Conservation (phyloP, 495 filamentous ascomycete species). For the Aspergillus nidulans region DNA sequence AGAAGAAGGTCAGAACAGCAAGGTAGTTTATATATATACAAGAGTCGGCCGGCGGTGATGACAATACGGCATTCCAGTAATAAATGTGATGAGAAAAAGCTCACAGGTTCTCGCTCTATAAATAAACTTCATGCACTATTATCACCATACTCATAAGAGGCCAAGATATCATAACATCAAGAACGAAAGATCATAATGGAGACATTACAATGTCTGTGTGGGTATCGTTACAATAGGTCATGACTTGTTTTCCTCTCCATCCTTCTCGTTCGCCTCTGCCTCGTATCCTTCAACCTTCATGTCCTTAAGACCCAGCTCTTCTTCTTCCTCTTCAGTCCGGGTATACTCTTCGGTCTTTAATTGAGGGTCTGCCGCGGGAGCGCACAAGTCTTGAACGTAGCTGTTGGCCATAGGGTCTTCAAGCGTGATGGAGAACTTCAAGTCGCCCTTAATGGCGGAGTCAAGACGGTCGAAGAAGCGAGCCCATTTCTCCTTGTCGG, state of each 20-base stretch:
- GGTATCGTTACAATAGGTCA: constrained; percentile 16
- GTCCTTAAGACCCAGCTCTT: constrained; percentile 81
- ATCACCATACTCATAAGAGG: constrained; percentile 17
- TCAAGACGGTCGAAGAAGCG: constrained; percentile 74
- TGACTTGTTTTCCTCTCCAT: constrained; percentile 21
- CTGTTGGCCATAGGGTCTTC: constrained; percentile 84
- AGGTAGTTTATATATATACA: no score
- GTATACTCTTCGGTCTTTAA: constrained; percentile 80
- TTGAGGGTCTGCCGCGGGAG: constrained; percentile 70
- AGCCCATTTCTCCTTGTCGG: constrained; percentile 67
- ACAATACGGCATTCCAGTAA: no score
- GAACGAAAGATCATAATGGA: constrained; percentile 17
- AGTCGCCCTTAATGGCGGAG: constrained; percentile 72
- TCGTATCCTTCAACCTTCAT: constrained; percentile 92
- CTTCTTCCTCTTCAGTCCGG: constrained; percentile 83
- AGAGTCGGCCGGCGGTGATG: no score
- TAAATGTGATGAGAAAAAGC: no score
- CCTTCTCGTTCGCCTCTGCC: constrained; percentile 31
- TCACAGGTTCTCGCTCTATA: no score
- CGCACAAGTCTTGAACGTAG: constrained; percentile 84
- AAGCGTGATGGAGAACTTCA: constrained; percentile 80
- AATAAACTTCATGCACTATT: constrained; percentile 18
- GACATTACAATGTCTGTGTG: constrained; percentile 3
- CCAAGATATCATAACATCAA: constrained; percentile 26
- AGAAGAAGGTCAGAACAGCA: no score